Base-by-base conservation (phyloP, 1,284 basidiomycete genomes). In the Peniophora sp. region DNA sequence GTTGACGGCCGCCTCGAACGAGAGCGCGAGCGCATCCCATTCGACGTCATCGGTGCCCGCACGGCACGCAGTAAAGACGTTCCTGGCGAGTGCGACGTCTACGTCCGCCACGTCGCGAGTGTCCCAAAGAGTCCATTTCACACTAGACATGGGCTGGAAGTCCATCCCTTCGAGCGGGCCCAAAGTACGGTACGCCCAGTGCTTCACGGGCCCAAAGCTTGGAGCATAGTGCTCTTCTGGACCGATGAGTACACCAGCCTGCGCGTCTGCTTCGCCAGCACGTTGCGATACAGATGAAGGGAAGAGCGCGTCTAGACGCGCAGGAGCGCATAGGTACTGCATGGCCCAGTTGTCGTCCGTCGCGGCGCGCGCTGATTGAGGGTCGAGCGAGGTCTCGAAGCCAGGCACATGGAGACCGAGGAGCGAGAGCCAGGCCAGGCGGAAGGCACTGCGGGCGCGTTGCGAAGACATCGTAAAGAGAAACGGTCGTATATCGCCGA, bases 331-430 rank as follows among this genome's bases (percentile, higher is more conserved):
- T 11, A 86, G 62, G 56, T 76, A 68, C 17, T 65, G 66, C 56
- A 67, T 61, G 46, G 69, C 72, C 86, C 86, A 89, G 51, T 81
- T 70, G 59, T 88, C 86, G 63, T 88, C 84, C 67, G 73, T 58
- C 22, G 62, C 63, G 10, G 62, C 59, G 17, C 34, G 18, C 24
- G 55, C 49, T 3, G 56, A 44, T 3, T 47, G 48, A 12, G 55
- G 49, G 15, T 70, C 68, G 24, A 80, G 57, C 2, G 72, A 72
- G 8, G 64, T 57, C 36, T 70, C 62, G 56, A 88, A 74, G 1
- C 85, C 86, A 44, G 88, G 86, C 39, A 88, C 69, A 57, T 83
- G 81, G 15, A 96, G 72, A 11, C 91, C 92, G 22, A 89, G 66
- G 59, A 88, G 78, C 15, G 83, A 81, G 34, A 97, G 72, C 78